These are phyloP conservation scores for Fraxinus angustifolia DNA, from an alignment of 305 asterid species.

Conservation along the genomic window DNA sequence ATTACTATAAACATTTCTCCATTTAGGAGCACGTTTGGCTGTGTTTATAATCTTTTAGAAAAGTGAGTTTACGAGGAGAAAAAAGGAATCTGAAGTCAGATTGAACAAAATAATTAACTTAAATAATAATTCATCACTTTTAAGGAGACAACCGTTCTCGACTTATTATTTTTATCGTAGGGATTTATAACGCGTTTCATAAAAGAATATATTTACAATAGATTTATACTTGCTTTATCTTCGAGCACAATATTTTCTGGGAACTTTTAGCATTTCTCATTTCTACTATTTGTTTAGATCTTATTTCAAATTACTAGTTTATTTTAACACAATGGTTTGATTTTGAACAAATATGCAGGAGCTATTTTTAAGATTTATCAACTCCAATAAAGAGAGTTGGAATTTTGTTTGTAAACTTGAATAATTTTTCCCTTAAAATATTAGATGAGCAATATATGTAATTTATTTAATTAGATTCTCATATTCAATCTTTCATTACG, in stretches of 20 bases:
- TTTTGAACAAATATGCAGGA: neutral
- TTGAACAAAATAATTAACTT: no score
- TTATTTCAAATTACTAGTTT: neutral
- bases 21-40: neutral
- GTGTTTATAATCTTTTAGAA: neutral
- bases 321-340: neutral
- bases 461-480: no score
- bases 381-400: neutral
- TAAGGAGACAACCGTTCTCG: neutral
- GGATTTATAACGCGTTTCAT: neutral
- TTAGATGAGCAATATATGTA: neutral
- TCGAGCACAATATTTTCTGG: neutral
- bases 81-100: neutral
- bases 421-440: neutral
- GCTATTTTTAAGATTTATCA: neutral
- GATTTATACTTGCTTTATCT: neutral
- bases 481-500: neutral
- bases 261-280: neutral
- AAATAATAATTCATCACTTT: no score
- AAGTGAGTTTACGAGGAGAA: neutral
- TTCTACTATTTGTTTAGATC: neutral
- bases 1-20: neutral
- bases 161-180: neutral
- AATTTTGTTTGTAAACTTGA: neutral
- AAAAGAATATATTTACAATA: neutral